Percentiles rank a stretch among this genome's conserved stretches.
phyloP scores from a whole-genome alignment of 2,329 filamentous ascomycete species.

The Metarhizium sp. region DNA sequence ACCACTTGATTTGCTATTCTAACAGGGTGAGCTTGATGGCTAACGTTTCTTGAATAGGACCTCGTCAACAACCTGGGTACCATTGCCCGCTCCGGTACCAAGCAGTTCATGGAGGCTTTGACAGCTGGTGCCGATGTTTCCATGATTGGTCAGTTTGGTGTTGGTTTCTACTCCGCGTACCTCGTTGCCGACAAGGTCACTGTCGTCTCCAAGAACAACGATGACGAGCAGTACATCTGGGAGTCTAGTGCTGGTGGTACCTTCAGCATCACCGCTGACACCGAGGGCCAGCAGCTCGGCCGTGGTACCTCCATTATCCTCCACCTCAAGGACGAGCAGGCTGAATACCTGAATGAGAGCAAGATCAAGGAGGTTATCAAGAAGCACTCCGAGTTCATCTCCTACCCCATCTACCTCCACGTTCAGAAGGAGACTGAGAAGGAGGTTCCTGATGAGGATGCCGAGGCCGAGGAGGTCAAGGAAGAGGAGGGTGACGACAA shows the following conservation, averaged over 20 bases:
- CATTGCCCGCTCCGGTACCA: slow-evolving; percentile 97
- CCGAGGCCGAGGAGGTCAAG: slow-evolving; percentile 57
- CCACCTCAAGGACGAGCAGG: slow-evolving; percentile 98
- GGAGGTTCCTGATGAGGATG: slow-evolving; percentile 95
- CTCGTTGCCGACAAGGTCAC: slow-evolving; percentile 95
- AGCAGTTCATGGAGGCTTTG: slow-evolving; percentile 99
- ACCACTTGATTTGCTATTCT: not conserved
- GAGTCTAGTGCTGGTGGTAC: slow-evolving; percentile 96
- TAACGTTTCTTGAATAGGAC: slow-evolving; percentile 45
- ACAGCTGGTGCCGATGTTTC: slow-evolving; percentile 97
- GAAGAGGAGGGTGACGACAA: slow-evolving; percentile 73
- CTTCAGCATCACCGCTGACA: slow-evolving; percentile 87
- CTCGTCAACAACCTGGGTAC: slow-evolving; percentile 99
- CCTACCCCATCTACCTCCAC: slow-evolving; percentile 99
- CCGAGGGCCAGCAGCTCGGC: slow-evolving; percentile 81
- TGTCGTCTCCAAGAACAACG: slow-evolving; percentile 97
- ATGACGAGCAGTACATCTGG: slow-evolving; percentile 99
- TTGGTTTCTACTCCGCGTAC: slow-evolving; percentile 99
- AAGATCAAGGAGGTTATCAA: slow-evolving; percentile 99
- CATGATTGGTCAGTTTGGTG: slow-evolving; percentile 99
- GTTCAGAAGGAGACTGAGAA: slow-evolving; percentile 98
- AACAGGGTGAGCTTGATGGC: not conserved
- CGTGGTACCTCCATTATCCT: slow-evolving; percentile 98
- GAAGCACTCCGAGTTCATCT: slow-evolving; percentile 99
- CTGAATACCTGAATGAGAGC: slow-evolving; percentile 95